Percentiles rank a stretch among this genome's conserved stretches.
Conservation (phyloP, 768 basidiomycete genomes). For the Calvatia gigantea region DNA sequence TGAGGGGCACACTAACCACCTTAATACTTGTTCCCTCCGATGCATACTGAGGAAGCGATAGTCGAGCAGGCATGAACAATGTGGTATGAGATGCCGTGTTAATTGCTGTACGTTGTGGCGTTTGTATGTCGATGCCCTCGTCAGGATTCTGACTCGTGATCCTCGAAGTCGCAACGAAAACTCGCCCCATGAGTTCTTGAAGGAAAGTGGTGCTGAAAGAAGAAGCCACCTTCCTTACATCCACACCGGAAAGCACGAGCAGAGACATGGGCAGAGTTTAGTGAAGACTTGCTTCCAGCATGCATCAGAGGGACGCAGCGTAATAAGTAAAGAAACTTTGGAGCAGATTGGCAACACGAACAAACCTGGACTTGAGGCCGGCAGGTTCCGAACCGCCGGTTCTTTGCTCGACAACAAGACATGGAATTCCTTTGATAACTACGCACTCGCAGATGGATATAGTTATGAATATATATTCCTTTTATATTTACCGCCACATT, state of each 20-base stretch:
- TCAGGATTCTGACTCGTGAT: slow-evolving; percentile 5
- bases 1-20: slow-evolving; percentile 71
- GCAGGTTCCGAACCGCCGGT: no score
- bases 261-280: slow-evolving; percentile 37
- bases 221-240: slow-evolving; percentile 50
- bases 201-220: slow-evolving; percentile 42
- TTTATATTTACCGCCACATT: neutral
- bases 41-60: neutral
- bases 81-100: slow-evolving; percentile 51
- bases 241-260: slow-evolving; percentile 56
- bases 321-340: no score
- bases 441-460: no score
- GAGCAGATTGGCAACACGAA: no score
- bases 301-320: no score
- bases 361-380: no score
- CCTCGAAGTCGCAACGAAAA: slow-evolving; percentile 44
- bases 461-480: no score
- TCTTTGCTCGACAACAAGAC: no score
- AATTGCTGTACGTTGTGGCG: slow-evolving; percentile 61
- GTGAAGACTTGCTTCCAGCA: slow-evolving; percentile 17
- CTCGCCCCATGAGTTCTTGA: slow-evolving; percentile 52
- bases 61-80: slow-evolving; percentile 82
- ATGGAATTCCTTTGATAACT: no score
- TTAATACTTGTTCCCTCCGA: slow-evolving; percentile 63
- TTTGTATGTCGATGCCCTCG: slow-evolving; percentile 23